phyloP scores from a whole-genome alignment of 305 asterid genomes.

The Solanum hybrid region DNA sequence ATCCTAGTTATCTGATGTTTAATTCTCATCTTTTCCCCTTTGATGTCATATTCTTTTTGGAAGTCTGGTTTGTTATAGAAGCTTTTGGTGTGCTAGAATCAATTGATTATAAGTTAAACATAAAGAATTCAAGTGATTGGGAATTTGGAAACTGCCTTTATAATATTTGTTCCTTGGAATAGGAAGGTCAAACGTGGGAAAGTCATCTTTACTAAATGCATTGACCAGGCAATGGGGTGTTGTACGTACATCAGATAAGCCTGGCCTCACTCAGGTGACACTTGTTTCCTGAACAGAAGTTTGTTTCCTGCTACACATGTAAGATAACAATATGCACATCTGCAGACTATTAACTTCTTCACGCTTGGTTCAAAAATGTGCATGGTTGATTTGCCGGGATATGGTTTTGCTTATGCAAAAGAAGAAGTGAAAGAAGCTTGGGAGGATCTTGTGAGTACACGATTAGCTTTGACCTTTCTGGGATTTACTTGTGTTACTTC shows the following conservation, averaged over 20 bases:
- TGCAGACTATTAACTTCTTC: constrained; percentile 83
- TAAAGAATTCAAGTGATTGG: neutral
- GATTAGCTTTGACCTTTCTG: neutral
- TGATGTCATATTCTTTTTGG: neutral
- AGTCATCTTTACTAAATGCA: constrained; percentile 85
- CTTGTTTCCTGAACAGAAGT: constrained; percentile 12
- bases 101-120: neutral
- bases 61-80: neutral
- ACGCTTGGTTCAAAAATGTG: constrained; percentile 70
- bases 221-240: constrained; percentile 98
- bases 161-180: constrained; percentile 6
- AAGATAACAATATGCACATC: constrained; percentile 18
- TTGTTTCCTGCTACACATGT: constrained; percentile 10
- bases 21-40: neutral
- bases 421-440: constrained; percentile 95
- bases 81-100: neutral
- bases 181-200: constrained; percentile 98
- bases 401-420: constrained; percentile 97
- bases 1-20: neutral
- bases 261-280: constrained; percentile 92
- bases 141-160: neutral
- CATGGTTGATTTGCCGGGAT: constrained; percentile 96
- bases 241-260: constrained; percentile 95
- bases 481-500: constrained; percentile 9
- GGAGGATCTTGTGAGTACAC: constrained; percentile 90